phyloP scores from a whole-genome alignment of 2,329 filamentous ascomycete genomes.

The Pseudomassariella vexata region DNA sequence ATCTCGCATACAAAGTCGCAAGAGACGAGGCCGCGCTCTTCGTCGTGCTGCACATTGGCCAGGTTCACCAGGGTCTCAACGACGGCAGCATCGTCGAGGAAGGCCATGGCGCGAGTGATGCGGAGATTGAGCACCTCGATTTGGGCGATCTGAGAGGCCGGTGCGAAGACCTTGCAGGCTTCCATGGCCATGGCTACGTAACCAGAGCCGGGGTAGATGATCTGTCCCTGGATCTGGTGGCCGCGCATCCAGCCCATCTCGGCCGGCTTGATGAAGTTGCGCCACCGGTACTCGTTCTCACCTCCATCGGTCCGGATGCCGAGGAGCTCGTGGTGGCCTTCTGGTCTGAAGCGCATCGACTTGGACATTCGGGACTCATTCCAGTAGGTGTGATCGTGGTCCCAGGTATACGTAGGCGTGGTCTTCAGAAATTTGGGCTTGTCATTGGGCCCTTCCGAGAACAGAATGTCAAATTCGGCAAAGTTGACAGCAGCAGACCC shows the following conservation, averaged over 20 bases:
- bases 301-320: neutral
- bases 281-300: constrained; percentile 8
- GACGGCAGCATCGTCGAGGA: too few species aligned
- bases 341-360: neutral
- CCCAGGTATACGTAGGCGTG: constrained; percentile 9
- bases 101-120: too few species aligned
- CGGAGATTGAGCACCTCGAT: too few species aligned
- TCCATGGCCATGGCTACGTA: constrained; percentile 21
- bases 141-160: too few species aligned
- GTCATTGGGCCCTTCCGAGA: neutral
- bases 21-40: too few species aligned
- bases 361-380: constrained; percentile 6
- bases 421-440: neutral
- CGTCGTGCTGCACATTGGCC: too few species aligned
- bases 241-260: constrained; percentile 32
- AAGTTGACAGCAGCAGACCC: neutral
- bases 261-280: constrained; percentile 10
- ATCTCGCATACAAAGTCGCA: too few species aligned
- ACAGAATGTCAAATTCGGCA: neutral
- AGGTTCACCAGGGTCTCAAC: too few species aligned
- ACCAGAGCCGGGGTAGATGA: constrained; percentile 32
- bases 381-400: constrained; percentile 7
- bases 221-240: constrained; percentile 35
- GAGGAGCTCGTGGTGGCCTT: constrained; percentile 6
- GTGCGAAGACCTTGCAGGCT: too few species aligned